These are phyloP conservation scores for Penicillium diatomitis DNA, from an alignment of 495 filamentous ascomycete genomes.

Conservation along the genomic window DNA sequence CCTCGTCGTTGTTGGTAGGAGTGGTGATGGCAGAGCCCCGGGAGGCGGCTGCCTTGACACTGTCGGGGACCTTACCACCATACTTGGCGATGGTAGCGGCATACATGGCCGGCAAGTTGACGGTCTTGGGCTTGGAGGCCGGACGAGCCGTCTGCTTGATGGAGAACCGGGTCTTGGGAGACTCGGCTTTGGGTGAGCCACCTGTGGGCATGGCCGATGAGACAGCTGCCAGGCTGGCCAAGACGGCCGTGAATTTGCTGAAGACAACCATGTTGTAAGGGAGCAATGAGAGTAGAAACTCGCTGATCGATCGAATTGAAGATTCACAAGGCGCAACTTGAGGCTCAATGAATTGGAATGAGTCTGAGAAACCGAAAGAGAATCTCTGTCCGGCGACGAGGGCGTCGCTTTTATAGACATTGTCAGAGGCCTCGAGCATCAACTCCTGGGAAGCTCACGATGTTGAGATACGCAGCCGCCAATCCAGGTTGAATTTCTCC, in stretches of 20 bases:
- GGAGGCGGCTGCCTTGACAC: conserved; percentile 35
- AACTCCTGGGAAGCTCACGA: too few relatives aligned
- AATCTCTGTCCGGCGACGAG: conserved; percentile 3
- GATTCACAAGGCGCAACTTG: conserved; percentile 7
- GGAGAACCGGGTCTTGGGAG: conserved; percentile 35
- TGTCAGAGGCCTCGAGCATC: neutral
- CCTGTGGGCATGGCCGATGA: conserved; percentile 26
- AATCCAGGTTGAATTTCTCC: too few relatives aligned
- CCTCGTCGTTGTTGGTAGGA: conserved; percentile 48
- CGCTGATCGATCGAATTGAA: neutral
- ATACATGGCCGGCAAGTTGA: conserved; percentile 35
- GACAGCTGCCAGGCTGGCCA: conserved; percentile 24
- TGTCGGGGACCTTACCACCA: conserved; percentile 28
- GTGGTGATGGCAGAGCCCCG: conserved; percentile 41
- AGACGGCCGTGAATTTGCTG: conserved; percentile 26
- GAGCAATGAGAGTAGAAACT: neutral
- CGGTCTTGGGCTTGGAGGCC: conserved; percentile 18
- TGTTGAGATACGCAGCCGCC: too few relatives aligned
- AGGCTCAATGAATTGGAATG: conserved; percentile 6
- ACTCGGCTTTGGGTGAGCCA: conserved; percentile 22
- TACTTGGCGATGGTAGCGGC: conserved; percentile 37
- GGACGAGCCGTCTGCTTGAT: conserved; percentile 27
- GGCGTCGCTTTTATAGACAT: conserved; percentile 17
- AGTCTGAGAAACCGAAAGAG: conserved; percentile 3
- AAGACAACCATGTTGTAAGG: conserved; percentile 34